Conservation (phyloP, 1,284 basidiomycete genomes). For the Ganoderma sp. region DNA sequence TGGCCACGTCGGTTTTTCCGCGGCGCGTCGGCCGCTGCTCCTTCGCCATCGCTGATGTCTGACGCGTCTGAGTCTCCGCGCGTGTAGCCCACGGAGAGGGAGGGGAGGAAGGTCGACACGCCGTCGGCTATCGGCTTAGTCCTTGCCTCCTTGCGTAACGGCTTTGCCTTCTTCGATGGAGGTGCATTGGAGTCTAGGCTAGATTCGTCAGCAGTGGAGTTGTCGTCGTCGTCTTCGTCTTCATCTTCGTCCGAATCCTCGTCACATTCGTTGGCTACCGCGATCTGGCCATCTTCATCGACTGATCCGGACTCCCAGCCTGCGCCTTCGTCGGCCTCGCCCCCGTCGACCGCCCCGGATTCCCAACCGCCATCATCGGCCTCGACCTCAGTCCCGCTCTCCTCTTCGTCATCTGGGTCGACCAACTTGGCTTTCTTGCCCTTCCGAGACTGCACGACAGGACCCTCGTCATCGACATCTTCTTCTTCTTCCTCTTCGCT, state of each 20-base stretch:
- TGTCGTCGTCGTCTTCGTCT: background rate
- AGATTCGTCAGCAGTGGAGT: constrained; percentile 35
- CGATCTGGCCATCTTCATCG: constrained; percentile 17
- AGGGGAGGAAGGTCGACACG: constrained; percentile 86
- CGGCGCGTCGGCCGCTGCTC: constrained; percentile 55
- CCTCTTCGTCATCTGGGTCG: constrained; percentile 29
- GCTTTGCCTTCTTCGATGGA: constrained; percentile 21
- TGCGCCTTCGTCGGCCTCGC: constrained; percentile 35
- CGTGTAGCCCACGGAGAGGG: constrained; percentile 84
- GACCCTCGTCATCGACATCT: constrained; percentile 40
- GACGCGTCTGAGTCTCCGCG: constrained; percentile 77
- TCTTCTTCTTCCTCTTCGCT: constrained; percentile 35
- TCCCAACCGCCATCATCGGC: constrained; percentile 48
- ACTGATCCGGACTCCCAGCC: constrained; percentile 45
- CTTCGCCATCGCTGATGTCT: constrained; percentile 77
- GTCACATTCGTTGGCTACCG: constrained; percentile 31
- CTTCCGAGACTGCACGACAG: constrained; percentile 45
- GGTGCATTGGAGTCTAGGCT: constrained; percentile 22
- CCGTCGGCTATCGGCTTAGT: constrained; percentile 36
- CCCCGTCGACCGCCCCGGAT: constrained; percentile 46
- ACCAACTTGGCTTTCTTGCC: constrained; percentile 20
- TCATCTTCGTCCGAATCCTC: constrained; percentile 27
- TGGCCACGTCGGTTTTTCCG: constrained; percentile 94
- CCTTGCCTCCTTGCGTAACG: constrained; percentile 20
- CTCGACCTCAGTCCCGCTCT: constrained; percentile 41